phyloP scores from a whole-genome alignment of 495 filamentous ascomycete species.

The Hypoxylon lienhwacheense region DNA sequence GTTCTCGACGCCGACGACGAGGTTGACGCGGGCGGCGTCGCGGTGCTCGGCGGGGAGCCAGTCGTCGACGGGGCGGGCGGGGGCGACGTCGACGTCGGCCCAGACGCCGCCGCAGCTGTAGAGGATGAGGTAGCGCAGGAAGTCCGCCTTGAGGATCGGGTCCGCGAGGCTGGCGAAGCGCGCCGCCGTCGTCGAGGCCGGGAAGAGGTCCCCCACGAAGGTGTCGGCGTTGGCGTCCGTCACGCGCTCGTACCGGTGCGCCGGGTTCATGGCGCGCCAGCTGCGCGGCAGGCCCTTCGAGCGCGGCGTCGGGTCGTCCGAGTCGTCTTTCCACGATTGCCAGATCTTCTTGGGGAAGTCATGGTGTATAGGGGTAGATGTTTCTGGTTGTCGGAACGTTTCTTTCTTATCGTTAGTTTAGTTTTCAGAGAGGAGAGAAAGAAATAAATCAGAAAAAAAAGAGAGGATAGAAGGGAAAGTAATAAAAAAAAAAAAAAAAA shows the following conservation, averaged over 20 bases:
- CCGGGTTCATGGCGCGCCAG: slow-evolving; percentile 40
- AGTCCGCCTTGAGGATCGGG: slow-evolving; percentile 41
- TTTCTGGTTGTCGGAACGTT: no score
- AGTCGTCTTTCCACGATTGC: slow-evolving; percentile 27
- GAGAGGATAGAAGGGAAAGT: no score
- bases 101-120: slow-evolving; percentile 57
- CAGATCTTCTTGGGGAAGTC: slow-evolving; percentile 23
- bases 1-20: slow-evolving; percentile 49
- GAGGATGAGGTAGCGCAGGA: slow-evolving; percentile 54
- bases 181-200: slow-evolving; percentile 31
- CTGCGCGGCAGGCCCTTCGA: slow-evolving; percentile 10
- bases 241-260: slow-evolving; percentile 42
- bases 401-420: no score
- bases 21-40: slow-evolving; percentile 31
- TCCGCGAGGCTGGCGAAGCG: slow-evolving; percentile 38
- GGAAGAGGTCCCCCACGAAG: slow-evolving; percentile 39
- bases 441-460: no score
- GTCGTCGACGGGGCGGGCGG: slow-evolving; percentile 39
- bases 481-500: no score
- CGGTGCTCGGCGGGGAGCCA: slow-evolving; percentile 44
- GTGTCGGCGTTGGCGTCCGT: slow-evolving; percentile 40
- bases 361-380: slow-evolving; percentile 15
- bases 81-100: slow-evolving; percentile 50
- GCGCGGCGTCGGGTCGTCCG: slow-evolving; percentile 14
- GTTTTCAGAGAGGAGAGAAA: no score